Evolutionary conservation across 1,284 basidiomycete species (phyloP).

Genomic region (Apiotrichum brassicae): DNA sequence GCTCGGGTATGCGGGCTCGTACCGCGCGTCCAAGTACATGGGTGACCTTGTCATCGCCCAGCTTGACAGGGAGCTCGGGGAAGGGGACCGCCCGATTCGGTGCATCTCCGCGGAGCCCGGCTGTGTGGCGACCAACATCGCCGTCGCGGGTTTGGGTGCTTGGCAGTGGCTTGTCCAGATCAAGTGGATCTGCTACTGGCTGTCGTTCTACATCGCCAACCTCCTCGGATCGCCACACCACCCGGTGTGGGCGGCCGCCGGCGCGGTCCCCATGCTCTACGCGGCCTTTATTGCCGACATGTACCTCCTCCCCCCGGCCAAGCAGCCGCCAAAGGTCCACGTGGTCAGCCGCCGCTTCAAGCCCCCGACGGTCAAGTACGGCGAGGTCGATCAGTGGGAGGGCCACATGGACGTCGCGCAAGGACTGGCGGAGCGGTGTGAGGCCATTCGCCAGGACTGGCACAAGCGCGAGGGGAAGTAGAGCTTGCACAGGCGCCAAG

Average conservation of each 20-base stretch:
- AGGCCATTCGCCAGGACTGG: conserved; percentile 29
- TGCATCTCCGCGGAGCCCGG: conserved; percentile 70
- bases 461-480: conserved; percentile 17
- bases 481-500: too few relatives aligned
- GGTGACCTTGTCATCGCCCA: conserved; percentile 62
- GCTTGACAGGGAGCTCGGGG: conserved; percentile 53
- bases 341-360: conserved; percentile 22
- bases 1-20: conserved; percentile 57
- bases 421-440: conserved; percentile 26
- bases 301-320: conserved; percentile 24
- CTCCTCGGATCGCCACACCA: conserved; percentile 38
- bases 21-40: conserved; percentile 72
- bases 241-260: conserved; percentile 29
- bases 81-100: conserved; percentile 46
- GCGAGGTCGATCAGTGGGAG: conserved; percentile 40
- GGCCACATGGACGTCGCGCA: conserved; percentile 19
- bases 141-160: conserved; percentile 30
- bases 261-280: conserved; percentile 36
- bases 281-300: conserved; percentile 28
- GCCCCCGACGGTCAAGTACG: conserved; percentile 26
- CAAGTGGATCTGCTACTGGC: conserved; percentile 54
- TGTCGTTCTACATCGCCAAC: conserved; percentile 57
- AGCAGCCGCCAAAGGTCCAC: conserved; percentile 29
- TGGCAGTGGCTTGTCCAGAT: conserved; percentile 52
- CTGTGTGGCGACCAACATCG: conserved; percentile 63